Percentiles rank a stretch among this genome's conserved stretches.
Conservation (phyloP, 2,329 filamentous ascomycete species). For the Fusarium sp. region DNA sequence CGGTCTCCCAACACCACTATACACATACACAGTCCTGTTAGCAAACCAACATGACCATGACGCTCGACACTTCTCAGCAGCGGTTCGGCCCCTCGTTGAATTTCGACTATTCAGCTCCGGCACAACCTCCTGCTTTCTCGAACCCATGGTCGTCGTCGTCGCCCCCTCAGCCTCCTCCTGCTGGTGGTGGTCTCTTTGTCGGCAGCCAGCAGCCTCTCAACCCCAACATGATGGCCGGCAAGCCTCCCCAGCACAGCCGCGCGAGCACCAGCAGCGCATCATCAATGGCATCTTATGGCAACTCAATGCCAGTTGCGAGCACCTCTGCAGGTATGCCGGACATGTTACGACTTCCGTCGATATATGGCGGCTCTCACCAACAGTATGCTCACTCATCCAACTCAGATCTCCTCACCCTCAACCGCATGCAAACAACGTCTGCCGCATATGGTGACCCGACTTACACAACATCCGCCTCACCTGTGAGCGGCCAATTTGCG, state of each 20-base stretch:
- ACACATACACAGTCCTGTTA: constrained; percentile 29
- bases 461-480: constrained; percentile 75
- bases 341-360: background rate
- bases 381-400: constrained; percentile 71
- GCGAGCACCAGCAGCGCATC: constrained; percentile 68
- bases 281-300: constrained; percentile 76
- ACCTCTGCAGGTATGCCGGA: constrained; percentile 73
- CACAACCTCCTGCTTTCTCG: constrained; percentile 79
- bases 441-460: constrained; percentile 78
- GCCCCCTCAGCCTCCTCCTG: constrained; percentile 55
- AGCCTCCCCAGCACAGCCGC: constrained; percentile 58
- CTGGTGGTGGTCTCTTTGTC: constrained; percentile 73
- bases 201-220: constrained; percentile 67
- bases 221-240: constrained; percentile 63
- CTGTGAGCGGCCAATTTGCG: constrained; percentile 73
- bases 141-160: constrained; percentile 83
- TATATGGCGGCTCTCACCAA: constrained; percentile 27
- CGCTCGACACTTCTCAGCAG: constrained; percentile 89
- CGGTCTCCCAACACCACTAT: constrained; percentile 22
- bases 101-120: constrained; percentile 76
- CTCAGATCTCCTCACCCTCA: constrained; percentile 80
- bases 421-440: constrained; percentile 70
- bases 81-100: constrained; percentile 79
- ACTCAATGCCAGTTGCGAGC: constrained; percentile 77
- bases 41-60: constrained; percentile 84